Conservation (phyloP, 148 eudicot genomes). For the Polygonum maritimum region DNA sequence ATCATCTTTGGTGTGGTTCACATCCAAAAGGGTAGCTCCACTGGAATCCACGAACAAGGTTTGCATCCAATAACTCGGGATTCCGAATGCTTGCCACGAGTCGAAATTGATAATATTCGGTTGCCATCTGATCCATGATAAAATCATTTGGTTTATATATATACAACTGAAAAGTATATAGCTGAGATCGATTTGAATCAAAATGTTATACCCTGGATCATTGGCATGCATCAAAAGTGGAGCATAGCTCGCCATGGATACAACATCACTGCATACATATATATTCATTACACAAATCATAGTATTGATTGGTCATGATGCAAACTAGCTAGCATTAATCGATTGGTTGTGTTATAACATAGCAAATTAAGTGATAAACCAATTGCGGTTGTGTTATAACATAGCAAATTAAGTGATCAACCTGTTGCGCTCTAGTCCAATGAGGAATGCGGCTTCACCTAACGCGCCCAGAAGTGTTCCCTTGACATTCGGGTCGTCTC, state of each 20-base stretch:
- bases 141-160: background rate
- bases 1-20: background rate
- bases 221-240: too few species aligned
- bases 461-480: slow-evolving; percentile 59
- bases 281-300: too few species aligned
- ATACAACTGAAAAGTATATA: background rate
- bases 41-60: background rate
- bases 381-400: slow-evolving; percentile 17
- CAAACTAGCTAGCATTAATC: too few species aligned
- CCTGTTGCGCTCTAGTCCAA: slow-evolving; percentile 72
- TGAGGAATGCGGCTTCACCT: slow-evolving; percentile 75
- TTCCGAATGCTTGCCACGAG: background rate
- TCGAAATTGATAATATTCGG: background rate
- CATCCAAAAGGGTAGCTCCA: background rate
- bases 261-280: too few species aligned
- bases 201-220: too few species aligned
- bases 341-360: too few species aligned
- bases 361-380: slow-evolving; percentile 12
- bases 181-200: too few species aligned
- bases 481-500: slow-evolving; percentile 16
- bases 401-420: background rate
- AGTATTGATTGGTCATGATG: too few species aligned
- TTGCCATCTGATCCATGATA: background rate
- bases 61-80: background rate
- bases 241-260: too few species aligned